Evolutionary conservation across 2,329 filamentous ascomycete genomes (phyloP).

Genomic region (Cladophialophora carrionii): DNA sequence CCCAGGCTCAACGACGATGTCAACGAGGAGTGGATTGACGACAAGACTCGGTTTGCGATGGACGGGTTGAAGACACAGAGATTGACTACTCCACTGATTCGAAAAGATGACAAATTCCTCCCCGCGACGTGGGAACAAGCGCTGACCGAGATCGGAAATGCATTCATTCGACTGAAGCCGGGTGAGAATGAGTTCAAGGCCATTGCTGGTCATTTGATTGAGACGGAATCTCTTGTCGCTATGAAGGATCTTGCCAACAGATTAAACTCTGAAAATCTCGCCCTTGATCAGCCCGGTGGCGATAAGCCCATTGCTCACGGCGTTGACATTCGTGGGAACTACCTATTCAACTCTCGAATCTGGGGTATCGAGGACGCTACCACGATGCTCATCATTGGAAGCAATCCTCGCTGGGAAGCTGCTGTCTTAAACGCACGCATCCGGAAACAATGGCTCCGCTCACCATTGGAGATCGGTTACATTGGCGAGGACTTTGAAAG

Average conservation of each 20-base stretch:
- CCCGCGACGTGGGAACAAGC: constrained; percentile 96
- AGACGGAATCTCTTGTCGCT: constrained; percentile 90
- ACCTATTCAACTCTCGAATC: constrained; percentile 94
- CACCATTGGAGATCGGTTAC: constrained; percentile 88
- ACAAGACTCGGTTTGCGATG: constrained; percentile 95
- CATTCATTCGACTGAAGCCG: constrained; percentile 76
- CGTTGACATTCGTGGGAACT: constrained; percentile 90
- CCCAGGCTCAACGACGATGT: constrained; percentile 95
- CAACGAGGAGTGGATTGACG: constrained; percentile 99
- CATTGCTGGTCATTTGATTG: constrained; percentile 85
- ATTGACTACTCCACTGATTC: constrained; percentile 87
- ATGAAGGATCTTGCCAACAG: constrained; percentile 98
- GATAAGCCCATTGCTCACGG: constrained; percentile 85
- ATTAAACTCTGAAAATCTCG: constrained; percentile 93
- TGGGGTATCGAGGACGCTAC: constrained; percentile 93
- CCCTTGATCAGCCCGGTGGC: constrained; percentile 85
- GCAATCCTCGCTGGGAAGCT: constrained; percentile 93
- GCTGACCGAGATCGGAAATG: constrained; percentile 79
- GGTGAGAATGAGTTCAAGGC: constrained; percentile 95
- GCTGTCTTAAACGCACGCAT: constrained; percentile 95
- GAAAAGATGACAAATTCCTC: constrained; percentile 86
- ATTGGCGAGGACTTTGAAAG: constrained; percentile 90
- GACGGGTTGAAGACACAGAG: constrained; percentile 96
- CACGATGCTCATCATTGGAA: constrained; percentile 86
- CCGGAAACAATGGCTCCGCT: constrained; percentile 95